phyloP scores from a whole-genome alignment of 1,284 basidiomycete genomes.

The Takashimella tepidaria region DNA sequence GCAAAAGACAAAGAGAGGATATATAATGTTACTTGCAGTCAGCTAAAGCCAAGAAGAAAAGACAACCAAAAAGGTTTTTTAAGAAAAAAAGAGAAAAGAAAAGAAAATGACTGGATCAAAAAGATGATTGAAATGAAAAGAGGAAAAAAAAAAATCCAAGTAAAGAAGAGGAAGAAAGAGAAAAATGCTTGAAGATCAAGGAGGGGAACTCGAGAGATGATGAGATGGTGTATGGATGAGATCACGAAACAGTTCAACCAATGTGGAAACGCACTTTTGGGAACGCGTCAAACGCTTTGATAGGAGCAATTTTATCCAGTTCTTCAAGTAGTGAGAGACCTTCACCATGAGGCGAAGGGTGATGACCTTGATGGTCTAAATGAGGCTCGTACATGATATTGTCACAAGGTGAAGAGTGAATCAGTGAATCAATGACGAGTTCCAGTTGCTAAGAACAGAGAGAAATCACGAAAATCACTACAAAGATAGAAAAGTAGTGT shows the following conservation, averaged over 20 bases:
- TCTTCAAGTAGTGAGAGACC: conserved; percentile 38
- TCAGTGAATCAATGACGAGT: too few species aligned
- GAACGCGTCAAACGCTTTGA: conserved; percentile 59
- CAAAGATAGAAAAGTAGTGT: background rate
- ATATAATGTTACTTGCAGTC: too few species aligned
- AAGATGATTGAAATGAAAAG: too few species aligned
- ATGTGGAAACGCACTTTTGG: conserved; percentile 63
- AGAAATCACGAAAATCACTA: background rate
- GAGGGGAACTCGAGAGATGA: too few species aligned
- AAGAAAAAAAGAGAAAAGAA: background rate
- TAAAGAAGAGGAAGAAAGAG: too few species aligned
- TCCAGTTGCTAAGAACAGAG: background rate
- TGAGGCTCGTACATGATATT: conserved; percentile 42
- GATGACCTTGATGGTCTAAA: conserved; percentile 21
- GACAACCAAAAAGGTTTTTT: background rate
- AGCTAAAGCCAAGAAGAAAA: too few species aligned
- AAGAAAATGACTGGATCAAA: background rate
- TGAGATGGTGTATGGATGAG: too few species aligned
- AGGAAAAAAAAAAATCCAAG: background rate
- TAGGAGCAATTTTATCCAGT: conserved; percentile 47
- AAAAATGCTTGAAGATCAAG: too few species aligned
- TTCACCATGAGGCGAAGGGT: conserved; percentile 14
- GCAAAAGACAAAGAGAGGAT: too few species aligned
- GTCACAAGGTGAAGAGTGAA: too few species aligned
- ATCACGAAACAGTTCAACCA: background rate